A percentile compares a stretch with the other conserved stretches of the same genome.
phyloP scores from a whole-genome alignment of 805 yeast genomes.

The Ogataea ramenticola region DNA sequence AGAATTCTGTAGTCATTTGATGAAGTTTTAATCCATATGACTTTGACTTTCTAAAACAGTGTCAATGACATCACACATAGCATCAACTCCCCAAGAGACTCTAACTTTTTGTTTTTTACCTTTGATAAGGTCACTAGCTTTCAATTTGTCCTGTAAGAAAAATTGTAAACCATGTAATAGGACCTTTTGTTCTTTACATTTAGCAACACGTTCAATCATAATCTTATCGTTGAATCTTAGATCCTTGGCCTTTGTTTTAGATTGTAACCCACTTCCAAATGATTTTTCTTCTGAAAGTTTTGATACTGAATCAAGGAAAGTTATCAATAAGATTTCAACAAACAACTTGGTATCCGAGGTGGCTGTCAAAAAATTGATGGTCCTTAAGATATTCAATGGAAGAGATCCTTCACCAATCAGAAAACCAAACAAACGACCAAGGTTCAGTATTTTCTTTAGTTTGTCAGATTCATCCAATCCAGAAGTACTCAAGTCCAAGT shows the following conservation, averaged over 20 bases:
- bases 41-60: conserved; percentile 19
- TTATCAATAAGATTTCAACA: conserved; percentile 64
- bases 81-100: conserved; percentile 60
- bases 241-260: conserved; percentile 21
- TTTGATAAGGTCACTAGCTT: conserved; percentile 37
- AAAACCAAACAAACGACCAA: conserved; percentile 76
- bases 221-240: conserved; percentile 25
- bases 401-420: conserved; percentile 68
- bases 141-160: conserved; percentile 43
- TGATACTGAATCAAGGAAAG: conserved; percentile 57
- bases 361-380: conserved; percentile 65
- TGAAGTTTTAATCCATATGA: too few relatives aligned
- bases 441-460: conserved; percentile 54
- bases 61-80: conserved; percentile 45
- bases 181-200: conserved; percentile 50
- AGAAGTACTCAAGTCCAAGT: conserved; percentile 20
- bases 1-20: too few relatives aligned
- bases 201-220: conserved; percentile 31
- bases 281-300: conserved; percentile 49
- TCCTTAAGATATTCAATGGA: conserved; percentile 65
- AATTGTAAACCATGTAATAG: conserved; percentile 61
- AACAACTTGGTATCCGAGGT: conserved; percentile 57
- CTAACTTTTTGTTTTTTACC: conserved; percentile 51
- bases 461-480: conserved; percentile 43
- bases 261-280: conserved; percentile 35